phyloP scores from a whole-genome alignment of 2,329 filamentous ascomycete genomes.

The Hymenoscyphus repandus region DNA sequence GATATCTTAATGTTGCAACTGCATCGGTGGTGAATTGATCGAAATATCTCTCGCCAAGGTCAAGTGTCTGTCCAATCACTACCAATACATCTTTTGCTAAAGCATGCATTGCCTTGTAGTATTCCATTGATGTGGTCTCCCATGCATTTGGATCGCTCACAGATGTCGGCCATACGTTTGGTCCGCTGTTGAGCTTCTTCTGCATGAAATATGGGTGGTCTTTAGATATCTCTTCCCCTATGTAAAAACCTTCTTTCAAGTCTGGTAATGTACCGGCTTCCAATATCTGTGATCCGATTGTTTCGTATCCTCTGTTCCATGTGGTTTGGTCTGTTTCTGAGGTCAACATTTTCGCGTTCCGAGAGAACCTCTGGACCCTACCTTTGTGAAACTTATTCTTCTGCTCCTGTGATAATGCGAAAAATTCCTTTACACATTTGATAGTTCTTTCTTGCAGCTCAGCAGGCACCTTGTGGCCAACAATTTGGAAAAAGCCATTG shows the following conservation, averaged over 20 bases:
- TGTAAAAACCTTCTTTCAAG: slow-evolving; percentile 39
- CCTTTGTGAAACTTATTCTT: slow-evolving; percentile 37
- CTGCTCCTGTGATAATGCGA: slow-evolving; percentile 40
- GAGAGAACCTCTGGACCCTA: slow-evolving; percentile 5
- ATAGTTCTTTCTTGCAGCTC: slow-evolving; percentile 37
- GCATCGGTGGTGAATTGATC: slow-evolving; percentile 36
- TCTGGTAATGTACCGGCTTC: slow-evolving; percentile 39
- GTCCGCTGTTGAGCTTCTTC: slow-evolving; percentile 35
- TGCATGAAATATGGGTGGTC: slow-evolving; percentile 31
- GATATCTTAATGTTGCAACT: slow-evolving; percentile 37
- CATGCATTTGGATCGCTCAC: slow-evolving; percentile 23
- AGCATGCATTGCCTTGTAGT: slow-evolving; percentile 35
- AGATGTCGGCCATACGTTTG: slow-evolving; percentile 38
- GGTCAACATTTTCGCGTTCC: slow-evolving; percentile 7
- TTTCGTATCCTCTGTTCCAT: slow-evolving; percentile 44
- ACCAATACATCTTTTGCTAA: slow-evolving; percentile 38
- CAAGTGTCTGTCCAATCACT: slow-evolving; percentile 37
- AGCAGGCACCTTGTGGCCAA: slow-evolving; percentile 38
- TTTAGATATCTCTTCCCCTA: slow-evolving; percentile 36
- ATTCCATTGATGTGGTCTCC: slow-evolving; percentile 34
- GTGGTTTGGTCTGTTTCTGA: slow-evolving; percentile 32
- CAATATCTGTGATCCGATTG: slow-evolving; percentile 39
- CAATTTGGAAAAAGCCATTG: slow-evolving; percentile 49
- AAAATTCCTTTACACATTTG: slow-evolving; percentile 38
- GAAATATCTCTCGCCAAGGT: slow-evolving; percentile 36